phyloP scores from a whole-genome alignment of 192 early-diverging fungal genomes.

The Dissophora ornata region DNA sequence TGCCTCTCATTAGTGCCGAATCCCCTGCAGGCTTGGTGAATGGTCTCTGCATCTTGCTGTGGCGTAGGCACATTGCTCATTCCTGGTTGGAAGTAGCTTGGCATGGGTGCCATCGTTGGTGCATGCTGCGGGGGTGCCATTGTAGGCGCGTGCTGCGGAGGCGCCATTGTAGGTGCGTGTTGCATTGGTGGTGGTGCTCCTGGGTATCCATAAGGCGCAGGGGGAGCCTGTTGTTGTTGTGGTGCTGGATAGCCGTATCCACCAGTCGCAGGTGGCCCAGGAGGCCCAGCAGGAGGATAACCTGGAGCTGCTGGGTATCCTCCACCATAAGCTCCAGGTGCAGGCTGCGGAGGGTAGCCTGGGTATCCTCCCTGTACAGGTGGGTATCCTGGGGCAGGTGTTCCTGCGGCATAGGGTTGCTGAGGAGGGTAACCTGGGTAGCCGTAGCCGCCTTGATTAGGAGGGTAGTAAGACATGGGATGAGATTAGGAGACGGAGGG shows the following conservation, averaged over 20 bases:
- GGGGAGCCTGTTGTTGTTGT: neutral
- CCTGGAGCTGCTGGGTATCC: neutral
- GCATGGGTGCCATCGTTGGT: conserved; percentile 9
- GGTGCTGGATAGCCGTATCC: conserved; percentile 13
- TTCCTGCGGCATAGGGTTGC: conserved; percentile 39
- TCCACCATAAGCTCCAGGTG: conserved; percentile 8
- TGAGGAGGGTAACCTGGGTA: conserved; percentile 38
- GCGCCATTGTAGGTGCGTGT: conserved; percentile 16
- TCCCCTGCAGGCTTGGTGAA: conserved; percentile 40
- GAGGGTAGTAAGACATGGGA: conserved; percentile 46
- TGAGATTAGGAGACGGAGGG: neutral
- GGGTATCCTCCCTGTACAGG: conserved; percentile 8
- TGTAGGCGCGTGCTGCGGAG: conserved; percentile 8
- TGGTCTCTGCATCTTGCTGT: conserved; percentile 51
- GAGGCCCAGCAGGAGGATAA: conserved; percentile 5
- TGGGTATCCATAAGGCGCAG: conserved; percentile 18
- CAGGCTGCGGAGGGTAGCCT: conserved; percentile 15
- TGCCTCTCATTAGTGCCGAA: conserved; percentile 48
- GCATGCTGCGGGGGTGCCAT: conserved; percentile 20
- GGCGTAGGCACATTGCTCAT: conserved; percentile 29
- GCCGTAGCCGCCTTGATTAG: conserved; percentile 27
- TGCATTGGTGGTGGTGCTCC: conserved; percentile 4
- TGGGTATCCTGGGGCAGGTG: conserved; percentile 19
- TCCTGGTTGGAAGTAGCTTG: conserved; percentile 12
- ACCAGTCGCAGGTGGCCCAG: conserved; percentile 9